Evolutionary conservation across 805 yeast genomes (phyloP).

Genomic region (Kuraishia hungarica): DNA sequence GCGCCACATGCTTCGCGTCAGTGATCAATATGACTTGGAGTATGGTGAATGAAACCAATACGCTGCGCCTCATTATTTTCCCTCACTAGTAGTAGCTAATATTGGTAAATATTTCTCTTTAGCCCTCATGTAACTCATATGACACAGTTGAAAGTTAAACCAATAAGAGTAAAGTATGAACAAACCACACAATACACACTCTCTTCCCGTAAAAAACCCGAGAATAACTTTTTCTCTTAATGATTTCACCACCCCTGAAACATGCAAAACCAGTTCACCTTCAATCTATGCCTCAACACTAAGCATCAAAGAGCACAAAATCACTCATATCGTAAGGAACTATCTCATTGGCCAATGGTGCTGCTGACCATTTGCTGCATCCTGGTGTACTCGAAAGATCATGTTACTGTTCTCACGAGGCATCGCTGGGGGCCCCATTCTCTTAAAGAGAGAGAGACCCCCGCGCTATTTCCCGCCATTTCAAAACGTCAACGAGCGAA

Average conservation of each 20-base stretch:
- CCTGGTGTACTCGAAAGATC: background rate
- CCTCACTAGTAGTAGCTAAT: background rate
- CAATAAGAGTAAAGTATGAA: background rate
- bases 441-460: background rate
- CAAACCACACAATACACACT: background rate
- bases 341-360: slow-evolving; percentile 4
- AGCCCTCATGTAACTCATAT: too few relatives aligned
- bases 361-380: slow-evolving; percentile 5
- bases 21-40: background rate
- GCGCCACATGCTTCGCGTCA: slow-evolving; percentile 4
- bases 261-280: background rate
- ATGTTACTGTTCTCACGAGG: background rate
- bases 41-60: background rate
- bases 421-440: background rate
- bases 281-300: background rate
- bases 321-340: slow-evolving; percentile 4
- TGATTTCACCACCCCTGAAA: background rate
- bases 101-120: too few relatives aligned
- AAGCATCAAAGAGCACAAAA: slow-evolving; percentile 5
- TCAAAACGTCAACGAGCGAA: background rate
- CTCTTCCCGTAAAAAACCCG: background rate
- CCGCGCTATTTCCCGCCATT: background rate
- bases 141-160: too few relatives aligned
- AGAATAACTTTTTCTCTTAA: background rate
- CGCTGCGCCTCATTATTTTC: background rate